These are phyloP conservation scores for Puccinia triticina DNA, from an alignment of 1,284 basidiomycete genomes.

Conservation along the genomic window DNA sequence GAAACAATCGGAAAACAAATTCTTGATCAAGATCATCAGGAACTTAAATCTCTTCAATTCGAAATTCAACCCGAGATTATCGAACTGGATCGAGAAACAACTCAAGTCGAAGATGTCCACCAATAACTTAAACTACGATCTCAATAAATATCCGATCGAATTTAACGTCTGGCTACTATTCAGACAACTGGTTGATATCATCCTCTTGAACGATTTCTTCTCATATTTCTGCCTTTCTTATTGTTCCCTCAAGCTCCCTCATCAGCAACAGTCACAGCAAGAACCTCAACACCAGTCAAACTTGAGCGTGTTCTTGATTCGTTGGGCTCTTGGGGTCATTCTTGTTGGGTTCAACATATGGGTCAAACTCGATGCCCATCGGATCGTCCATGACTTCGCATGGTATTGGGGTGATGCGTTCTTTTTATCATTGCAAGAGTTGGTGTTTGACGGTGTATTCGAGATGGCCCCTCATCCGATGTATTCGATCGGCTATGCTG, in stretches of 20 bases:
- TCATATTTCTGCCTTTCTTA: constrained; percentile 90
- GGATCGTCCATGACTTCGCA: constrained; percentile 82
- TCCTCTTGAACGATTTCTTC: constrained; percentile 93
- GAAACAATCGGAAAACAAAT: constrained; percentile 66
- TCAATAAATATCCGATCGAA: constrained; percentile 55
- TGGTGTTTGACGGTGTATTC: constrained; percentile 97
- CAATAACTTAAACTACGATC: constrained; percentile 23
- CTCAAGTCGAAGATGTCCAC: constrained; percentile 44
- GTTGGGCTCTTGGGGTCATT: constrained; percentile 82
- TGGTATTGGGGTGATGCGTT: constrained; percentile 97
- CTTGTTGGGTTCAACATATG: constrained; percentile 94
- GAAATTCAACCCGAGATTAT: constrained; percentile 51
- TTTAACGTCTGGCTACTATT: constrained; percentile 78
- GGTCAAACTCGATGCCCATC: constrained; percentile 97
- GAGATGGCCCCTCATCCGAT: constrained; percentile 85
- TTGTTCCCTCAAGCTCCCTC: constrained; percentile 60
- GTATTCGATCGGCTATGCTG: constrained; percentile 76
- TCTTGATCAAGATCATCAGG: constrained; percentile 67
- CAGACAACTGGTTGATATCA: constrained; percentile 88
- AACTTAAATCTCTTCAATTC: constrained; percentile 27
- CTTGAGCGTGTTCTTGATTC: constrained; percentile 69
- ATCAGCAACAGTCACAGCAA: constrained; percentile 71
- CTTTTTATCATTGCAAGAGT: constrained; percentile 70
- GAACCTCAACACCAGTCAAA: constrained; percentile 67
- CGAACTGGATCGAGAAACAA: constrained; percentile 72